These are phyloP conservation scores for Sistotremastrum suecicum DNA, from an alignment of 768 basidiomycete species.

Conservation along the genomic window DNA sequence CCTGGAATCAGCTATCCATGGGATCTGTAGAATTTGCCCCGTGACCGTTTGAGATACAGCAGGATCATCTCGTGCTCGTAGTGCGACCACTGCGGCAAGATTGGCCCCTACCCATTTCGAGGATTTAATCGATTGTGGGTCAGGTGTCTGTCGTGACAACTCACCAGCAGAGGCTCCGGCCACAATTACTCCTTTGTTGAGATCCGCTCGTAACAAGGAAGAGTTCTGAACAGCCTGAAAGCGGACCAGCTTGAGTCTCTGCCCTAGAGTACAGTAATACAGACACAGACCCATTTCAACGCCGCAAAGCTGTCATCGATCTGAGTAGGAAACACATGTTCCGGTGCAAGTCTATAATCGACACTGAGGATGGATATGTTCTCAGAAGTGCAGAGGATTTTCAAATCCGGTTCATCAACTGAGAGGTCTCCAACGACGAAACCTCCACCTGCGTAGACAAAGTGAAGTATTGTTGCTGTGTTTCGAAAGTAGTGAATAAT, in stretches of 20 bases:
- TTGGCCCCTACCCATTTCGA: conserved; percentile 2
- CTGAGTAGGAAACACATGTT: conserved; percentile 12
- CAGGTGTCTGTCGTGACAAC: no score
- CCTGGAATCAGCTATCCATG: conserved; percentile 9
- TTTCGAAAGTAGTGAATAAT: no score
- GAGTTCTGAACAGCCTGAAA: conserved; percentile 5
- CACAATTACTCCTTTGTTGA: conserved; percentile 13
- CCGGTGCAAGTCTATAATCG: conserved; percentile 11
- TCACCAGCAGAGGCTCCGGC: conserved; percentile 13
- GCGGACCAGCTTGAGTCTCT: neutral
- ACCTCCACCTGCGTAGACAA: no score
- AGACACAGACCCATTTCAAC: conserved; percentile 13
- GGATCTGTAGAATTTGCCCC: conserved; percentile 12
- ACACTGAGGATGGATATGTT: conserved; percentile 9
- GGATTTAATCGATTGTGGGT: no score
- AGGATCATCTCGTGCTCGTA: conserved; percentile 12
- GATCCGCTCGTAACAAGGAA: conserved; percentile 4
- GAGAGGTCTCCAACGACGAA: no score
- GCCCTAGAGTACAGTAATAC: neutral
- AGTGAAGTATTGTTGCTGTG: no score
- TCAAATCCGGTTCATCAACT: neutral
- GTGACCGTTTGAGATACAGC: conserved; percentile 12
- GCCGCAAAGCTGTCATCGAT: conserved; percentile 12
- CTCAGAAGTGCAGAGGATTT: conserved; percentile 7
- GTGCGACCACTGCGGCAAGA: conserved; percentile 10